phyloP scores from a whole-genome alignment of 768 basidiomycete species.

The Multifurca ochricompacta region DNA sequence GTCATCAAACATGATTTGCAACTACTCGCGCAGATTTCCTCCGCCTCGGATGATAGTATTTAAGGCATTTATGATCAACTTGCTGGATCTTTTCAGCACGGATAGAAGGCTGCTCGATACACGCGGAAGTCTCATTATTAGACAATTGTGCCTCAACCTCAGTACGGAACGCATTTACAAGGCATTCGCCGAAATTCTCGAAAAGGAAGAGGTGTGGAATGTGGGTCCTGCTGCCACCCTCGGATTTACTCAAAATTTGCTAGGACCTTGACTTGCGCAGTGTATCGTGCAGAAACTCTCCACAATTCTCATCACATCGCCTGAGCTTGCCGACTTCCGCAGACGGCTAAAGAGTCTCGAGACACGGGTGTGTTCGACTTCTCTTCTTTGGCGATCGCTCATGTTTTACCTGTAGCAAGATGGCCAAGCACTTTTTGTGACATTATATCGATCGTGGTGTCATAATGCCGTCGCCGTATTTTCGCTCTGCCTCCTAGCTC shows the following conservation, averaged over 20 bases:
- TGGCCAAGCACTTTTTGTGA: slow-evolving; percentile 90
- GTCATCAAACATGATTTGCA: slow-evolving; percentile 96
- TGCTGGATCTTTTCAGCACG: slow-evolving; percentile 91
- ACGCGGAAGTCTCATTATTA: slow-evolving; percentile 87
- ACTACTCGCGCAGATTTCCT: slow-evolving; percentile 93
- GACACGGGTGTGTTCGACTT: slow-evolving; percentile 56
- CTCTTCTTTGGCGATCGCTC: not conserved
- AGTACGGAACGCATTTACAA: slow-evolving; percentile 94
- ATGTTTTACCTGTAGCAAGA: slow-evolving; percentile 57
- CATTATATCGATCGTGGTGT: slow-evolving; percentile 95
- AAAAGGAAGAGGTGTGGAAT: slow-evolving; percentile 81
- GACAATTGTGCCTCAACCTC: slow-evolving; percentile 88
- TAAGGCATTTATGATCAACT: slow-evolving; percentile 93
- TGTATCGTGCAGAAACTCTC: slow-evolving; percentile 97
- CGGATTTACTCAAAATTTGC: not conserved
- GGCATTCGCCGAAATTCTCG: slow-evolving; percentile 93
- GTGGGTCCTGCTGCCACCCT: not conserved
- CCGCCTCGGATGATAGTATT: slow-evolving; percentile 94
- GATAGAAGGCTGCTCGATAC: slow-evolving; percentile 85
- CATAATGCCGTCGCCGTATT: slow-evolving; percentile 97
- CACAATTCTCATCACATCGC: slow-evolving; percentile 92
- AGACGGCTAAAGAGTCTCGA: slow-evolving; percentile 89
- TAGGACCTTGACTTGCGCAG: slow-evolving; percentile 97
- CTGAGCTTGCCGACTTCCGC: slow-evolving; percentile 91
- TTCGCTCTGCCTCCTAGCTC: slow-evolving; percentile 90